Conservation (phyloP, 1,284 basidiomycete genomes). For the Coniferiporia weirii region DNA sequence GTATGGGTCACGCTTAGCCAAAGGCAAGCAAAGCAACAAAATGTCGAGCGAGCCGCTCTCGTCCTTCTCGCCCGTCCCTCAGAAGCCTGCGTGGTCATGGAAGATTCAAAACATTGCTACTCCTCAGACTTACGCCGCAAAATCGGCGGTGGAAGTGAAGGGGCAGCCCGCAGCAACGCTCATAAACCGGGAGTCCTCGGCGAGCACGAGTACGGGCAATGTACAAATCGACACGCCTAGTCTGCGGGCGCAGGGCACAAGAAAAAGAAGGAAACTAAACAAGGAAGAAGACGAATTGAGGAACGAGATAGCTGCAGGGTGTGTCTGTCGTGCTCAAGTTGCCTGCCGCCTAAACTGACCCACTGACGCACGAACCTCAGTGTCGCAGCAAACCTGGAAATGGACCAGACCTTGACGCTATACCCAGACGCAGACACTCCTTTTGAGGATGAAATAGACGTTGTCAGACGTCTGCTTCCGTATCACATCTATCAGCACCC, state of each 20-base stretch:
- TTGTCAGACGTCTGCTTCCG: constrained; percentile 59
- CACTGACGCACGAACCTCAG: constrained; percentile 31
- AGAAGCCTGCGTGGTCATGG: constrained; percentile 10
- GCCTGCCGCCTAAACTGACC: not conserved
- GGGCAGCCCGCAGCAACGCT: not conserved
- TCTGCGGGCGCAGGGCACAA: not conserved
- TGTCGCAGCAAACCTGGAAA: constrained; percentile 47
- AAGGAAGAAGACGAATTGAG: constrained; percentile 16
- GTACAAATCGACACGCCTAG: not conserved
- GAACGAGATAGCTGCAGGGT: constrained; percentile 8
- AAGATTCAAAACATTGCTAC: constrained; percentile 14
- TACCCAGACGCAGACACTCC: constrained; percentile 65
- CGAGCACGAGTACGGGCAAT: not conserved
- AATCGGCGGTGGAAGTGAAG: constrained; percentile 5
- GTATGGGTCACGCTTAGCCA: constrained; percentile 4
- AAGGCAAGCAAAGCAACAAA: constrained; percentile 7
- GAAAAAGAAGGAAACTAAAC: constrained; percentile 12
- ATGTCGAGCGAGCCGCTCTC: constrained; percentile 10
- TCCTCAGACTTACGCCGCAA: constrained; percentile 15
- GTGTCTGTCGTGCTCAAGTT: not conserved
- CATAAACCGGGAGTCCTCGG: not conserved
- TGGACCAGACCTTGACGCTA: constrained; percentile 54
- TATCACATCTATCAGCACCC: constrained; percentile 77
- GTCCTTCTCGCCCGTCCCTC: not conserved
- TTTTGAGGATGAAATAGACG: constrained; percentile 56